These are phyloP conservation scores for Microdochium trichocladiopsis DNA, from an alignment of 2,329 filamentous ascomycete genomes.

Conservation along the genomic window DNA sequence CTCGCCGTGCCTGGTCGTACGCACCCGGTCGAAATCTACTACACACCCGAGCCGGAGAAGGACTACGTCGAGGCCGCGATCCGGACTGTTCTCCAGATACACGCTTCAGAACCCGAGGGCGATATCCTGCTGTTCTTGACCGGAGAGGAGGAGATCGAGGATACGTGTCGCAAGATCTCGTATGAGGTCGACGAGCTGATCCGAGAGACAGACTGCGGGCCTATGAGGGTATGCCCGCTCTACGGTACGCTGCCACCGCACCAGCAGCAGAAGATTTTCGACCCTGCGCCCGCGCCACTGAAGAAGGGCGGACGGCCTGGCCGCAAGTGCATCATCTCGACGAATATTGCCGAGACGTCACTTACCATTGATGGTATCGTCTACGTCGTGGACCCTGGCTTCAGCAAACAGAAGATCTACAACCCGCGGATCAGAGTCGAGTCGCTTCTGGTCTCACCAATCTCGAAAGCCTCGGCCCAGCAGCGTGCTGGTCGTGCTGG, in stretches of 20 bases:
- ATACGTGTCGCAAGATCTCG: constrained; percentile 84
- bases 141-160: constrained; percentile 97
- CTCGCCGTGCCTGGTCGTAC: constrained; percentile 93
- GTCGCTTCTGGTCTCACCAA: constrained; percentile 93
- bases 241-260: constrained; percentile 89
- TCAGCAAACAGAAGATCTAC: constrained; percentile 99
- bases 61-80: constrained; percentile 96
- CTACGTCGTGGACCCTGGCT: constrained; percentile 97
- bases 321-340: constrained; percentile 90
- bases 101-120: constrained; percentile 84
- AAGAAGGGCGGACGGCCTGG: constrained; percentile 75
- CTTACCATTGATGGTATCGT: constrained; percentile 98
- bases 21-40: constrained; percentile 96
- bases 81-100: constrained; percentile 92
- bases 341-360: constrained; percentile 96
- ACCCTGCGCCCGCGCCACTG: constrained; percentile 69
- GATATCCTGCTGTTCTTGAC: constrained; percentile 94
- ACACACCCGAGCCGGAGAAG: constrained; percentile 90
- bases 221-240: constrained; percentile 82
- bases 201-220: constrained; percentile 84
- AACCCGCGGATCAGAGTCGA: constrained; percentile 95
- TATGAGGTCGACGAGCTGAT: constrained; percentile 89
- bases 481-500: constrained; percentile 98
- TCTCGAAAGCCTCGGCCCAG: constrained; percentile 95
- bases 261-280: constrained; percentile 94